Evolutionary conservation across 257 asterid genomes (phyloP), one percentile per base, ranked within the genome.

Genomic region (Penstemon davidsonii): DNA sequence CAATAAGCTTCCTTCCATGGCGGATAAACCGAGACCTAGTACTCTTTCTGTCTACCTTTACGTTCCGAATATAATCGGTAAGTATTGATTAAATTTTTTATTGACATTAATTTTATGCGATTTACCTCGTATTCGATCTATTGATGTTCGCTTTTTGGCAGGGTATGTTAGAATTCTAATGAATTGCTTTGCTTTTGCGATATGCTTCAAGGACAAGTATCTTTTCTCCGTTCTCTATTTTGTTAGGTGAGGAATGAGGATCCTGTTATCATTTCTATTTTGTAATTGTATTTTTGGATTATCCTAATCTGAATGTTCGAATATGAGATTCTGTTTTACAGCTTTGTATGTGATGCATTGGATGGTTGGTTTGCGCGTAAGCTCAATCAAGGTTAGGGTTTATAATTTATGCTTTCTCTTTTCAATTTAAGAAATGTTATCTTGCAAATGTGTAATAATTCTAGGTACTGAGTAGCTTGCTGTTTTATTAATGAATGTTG

Each of bases 281-380:
- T 49, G 41, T 61, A 41, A 3, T 3, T 33, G 43, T 38, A 19
- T 41, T 6, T 58, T 46, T 33, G 60, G 53, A 50, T 52, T 45
- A 37, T 72, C 47, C 62, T 59, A 66, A 63, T 68, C 60, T 75
- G 56, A 68, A 44, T 51, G 39, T 45, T 50, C 43, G 62, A 5
- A 64, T 47, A 0, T 15, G 39, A 55, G 42, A 6, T 57, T 72
- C 43, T 52, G 5, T 61, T 68, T 74, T 80, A 40, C 87, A 91
- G 99, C 80, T 94, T 94, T 62, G 95, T 89, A 10, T 94, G 96
- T 70, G 99, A 94, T 82, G 96, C 98, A 51, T 81, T 94, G 87
- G 99, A 94, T 76, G 99, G 99, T 71, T 88, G 90, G 88, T 91
- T 86, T 80, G 99, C 99, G 9, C 96, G 99, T 47, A 94, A 82